Evolutionary conservation across 805 yeast species (phyloP), one percentile per base, ranked within the genome.

Genomic region (Saccharomycopsis olivae): DNA sequence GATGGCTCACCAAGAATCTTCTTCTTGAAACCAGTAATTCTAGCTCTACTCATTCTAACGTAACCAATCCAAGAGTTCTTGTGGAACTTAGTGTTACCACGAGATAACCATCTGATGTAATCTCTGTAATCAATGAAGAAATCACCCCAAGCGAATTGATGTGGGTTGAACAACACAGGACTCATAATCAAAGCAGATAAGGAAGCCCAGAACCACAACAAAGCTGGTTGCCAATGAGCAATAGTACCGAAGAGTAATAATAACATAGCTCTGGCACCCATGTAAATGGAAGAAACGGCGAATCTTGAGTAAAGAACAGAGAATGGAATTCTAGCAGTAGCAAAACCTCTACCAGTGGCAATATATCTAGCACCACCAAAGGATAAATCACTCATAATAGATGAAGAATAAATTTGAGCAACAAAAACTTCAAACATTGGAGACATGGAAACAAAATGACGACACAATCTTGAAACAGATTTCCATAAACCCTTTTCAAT

Each of bases 391-490:
- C 74, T 73, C 35, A 74, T 61, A 50, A 89, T 63, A 1, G 96
- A 71, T 51, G 75, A 73, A 3, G 96, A 83, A 56, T 89, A 89
- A 6, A 88, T 80, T 59, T 88, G 96, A 57, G 96, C 86, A 6
- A 85, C 95, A 61, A 89, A 87, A 5, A 89, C 96, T 57, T 89
- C 97, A 60, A 89, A 89, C 39, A 88, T 61, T 2, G 96, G 96
- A 2, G 96, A 82, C 44, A 88, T 58, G 0, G 96, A 87, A 24
- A 73, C 55, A 41, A 89, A 66, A 53, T 89, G 97, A 56, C 71
- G 73, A n/a, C 71, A 55, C 36, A 88, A 71, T 47, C 96, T 68
- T 28, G 70, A 64, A 2, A 70, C 50, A 0, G 96, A 89, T 49
- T 79, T 78, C 73, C 81, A 68, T 11, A 78, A 49, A 0, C 97